A percentile compares a stretch with the other conserved stretches of the same genome.
Evolutionary conservation across 2,329 filamentous ascomycete species (phyloP).

Genomic region (Colletotrichum liriopes): DNA sequence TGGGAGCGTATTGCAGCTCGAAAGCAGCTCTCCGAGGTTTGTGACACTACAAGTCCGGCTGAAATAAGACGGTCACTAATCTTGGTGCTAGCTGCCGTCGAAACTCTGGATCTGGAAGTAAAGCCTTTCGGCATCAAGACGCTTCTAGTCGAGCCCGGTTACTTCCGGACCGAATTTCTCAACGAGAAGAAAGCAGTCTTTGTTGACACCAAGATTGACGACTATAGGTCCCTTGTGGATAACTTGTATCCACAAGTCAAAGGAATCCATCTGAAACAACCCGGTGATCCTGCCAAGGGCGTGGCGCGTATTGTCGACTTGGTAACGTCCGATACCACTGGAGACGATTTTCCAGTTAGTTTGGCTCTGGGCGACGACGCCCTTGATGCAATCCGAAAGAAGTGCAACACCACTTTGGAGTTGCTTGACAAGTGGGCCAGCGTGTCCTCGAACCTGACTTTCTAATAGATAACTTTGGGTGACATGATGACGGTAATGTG

Average conservation of each 20-base stretch:
- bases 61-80: background rate
- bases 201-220: constrained; percentile 45
- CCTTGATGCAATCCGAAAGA: constrained; percentile 53
- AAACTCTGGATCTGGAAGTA: constrained; percentile 51
- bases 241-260: constrained; percentile 2
- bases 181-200: constrained; percentile 50
- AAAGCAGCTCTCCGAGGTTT: constrained; percentile 53
- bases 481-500: background rate
- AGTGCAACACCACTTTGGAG: constrained; percentile 59
- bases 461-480: background rate
- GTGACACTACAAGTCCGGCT: background rate
- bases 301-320: constrained; percentile 68
- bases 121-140: constrained; percentile 53
- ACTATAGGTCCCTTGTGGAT: constrained; percentile 45
- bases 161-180: constrained; percentile 60
- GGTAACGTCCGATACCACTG: constrained; percentile 51
- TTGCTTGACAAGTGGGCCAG: constrained; percentile 64
- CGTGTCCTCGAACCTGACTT: background rate
- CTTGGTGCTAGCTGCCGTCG: constrained; percentile 46
- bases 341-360: background rate
- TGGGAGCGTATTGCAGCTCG: constrained; percentile 51
- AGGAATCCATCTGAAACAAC: constrained; percentile 47
- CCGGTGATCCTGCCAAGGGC: constrained; percentile 66
- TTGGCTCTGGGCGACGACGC: constrained; percentile 16
- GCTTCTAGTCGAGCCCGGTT: constrained; percentile 61